Percentiles rank a stretch among this genome's conserved stretches.
Conservation (phyloP, 2,329 filamentous ascomycete species). For the Calonectria naviculata region DNA sequence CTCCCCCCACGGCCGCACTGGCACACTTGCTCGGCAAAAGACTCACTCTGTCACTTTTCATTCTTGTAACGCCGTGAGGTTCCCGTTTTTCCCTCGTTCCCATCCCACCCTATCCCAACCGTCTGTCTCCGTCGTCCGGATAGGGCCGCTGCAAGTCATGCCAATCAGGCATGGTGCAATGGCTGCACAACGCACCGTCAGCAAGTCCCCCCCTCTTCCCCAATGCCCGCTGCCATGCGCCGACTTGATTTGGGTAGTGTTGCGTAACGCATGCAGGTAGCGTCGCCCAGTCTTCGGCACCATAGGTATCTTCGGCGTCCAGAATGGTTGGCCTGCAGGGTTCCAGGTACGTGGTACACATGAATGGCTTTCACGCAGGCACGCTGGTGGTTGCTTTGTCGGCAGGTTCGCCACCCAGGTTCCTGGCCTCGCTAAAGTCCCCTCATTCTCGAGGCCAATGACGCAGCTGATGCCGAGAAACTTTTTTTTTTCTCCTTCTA, state of each 20-base stretch:
- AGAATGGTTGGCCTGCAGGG: not conserved
- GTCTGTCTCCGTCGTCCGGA: slow-evolving; percentile 33
- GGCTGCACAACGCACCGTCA: slow-evolving; percentile 11
- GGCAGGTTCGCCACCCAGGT: slow-evolving; percentile 14
- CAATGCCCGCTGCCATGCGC: slow-evolving; percentile 13
- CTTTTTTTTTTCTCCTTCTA: not conserved
- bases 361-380: slow-evolving; percentile 4
- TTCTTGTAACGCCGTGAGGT: not conserved
- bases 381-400: slow-evolving; percentile 7
- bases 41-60: slow-evolving; percentile 2
- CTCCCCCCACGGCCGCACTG: not conserved
- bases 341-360: slow-evolving; percentile 6
- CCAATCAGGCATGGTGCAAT: slow-evolving; percentile 41
- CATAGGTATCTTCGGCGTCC: not conserved
- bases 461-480: not conserved
- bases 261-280: slow-evolving; percentile 9
- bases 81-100: slow-evolving; percentile 2
- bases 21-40: not conserved
- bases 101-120: slow-evolving; percentile 16
- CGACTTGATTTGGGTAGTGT: slow-evolving; percentile 5
- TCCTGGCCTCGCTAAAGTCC: not conserved
- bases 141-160: slow-evolving; percentile 43
- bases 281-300: not conserved
- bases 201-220: slow-evolving; percentile 16
- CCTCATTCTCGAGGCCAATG: not conserved